phyloP scores from a whole-genome alignment of 306 rosid genomes.

The Fragaria vesca region DNA sequence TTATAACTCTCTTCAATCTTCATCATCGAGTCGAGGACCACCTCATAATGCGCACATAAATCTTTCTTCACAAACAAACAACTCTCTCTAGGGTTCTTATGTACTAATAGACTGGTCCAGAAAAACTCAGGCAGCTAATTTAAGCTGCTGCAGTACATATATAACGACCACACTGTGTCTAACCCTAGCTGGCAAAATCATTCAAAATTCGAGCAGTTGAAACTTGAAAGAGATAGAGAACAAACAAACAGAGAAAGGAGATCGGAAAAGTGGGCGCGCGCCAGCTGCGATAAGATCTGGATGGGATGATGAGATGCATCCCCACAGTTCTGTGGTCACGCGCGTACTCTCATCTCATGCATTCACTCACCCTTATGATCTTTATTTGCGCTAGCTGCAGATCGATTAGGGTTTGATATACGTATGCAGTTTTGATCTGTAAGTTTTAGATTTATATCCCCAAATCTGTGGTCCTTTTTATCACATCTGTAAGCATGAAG shows the following conservation, averaged over 20 bases:
- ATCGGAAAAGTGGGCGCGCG: neutral
- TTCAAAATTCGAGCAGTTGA: neutral
- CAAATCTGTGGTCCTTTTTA: constrained; percentile 36
- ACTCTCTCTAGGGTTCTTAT: neutral
- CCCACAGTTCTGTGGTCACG: constrained; percentile 3
- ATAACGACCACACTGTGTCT: neutral
- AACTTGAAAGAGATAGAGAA: neutral
- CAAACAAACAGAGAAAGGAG: neutral
- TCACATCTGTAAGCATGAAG: neutral
- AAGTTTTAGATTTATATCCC: neutral
- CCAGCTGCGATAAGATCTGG: neutral
- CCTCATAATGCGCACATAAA: neutral
- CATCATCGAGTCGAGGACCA: neutral
- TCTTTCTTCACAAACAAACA: constrained; percentile 1
- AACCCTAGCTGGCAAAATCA: constrained; percentile 8
- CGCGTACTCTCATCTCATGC: neutral
- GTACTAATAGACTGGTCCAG: constrained; percentile 36
- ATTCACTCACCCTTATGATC: neutral
- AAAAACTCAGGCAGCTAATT: constrained; percentile 11
- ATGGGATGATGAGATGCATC: neutral
- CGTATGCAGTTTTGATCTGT: neutral
- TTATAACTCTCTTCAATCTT: neutral
- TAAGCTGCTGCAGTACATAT: neutral
- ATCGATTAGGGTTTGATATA: neutral
- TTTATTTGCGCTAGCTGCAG: neutral